phyloP scores from a whole-genome alignment of 2,329 filamentous ascomycete genomes.

The Neofusicoccum laricinum region DNA sequence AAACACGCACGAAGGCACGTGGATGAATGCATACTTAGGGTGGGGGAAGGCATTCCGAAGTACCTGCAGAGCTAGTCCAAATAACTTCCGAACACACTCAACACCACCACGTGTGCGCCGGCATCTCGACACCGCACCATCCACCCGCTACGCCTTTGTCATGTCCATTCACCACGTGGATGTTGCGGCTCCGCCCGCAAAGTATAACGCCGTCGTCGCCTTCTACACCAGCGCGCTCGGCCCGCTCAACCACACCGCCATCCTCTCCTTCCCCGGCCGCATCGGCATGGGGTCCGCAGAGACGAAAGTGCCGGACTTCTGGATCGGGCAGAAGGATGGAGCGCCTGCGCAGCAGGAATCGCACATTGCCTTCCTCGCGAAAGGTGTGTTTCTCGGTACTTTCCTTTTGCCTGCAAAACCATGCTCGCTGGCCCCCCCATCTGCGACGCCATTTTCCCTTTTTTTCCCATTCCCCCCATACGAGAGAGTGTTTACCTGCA shows the following conservation, averaged over 20 bases:
- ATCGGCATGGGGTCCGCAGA: slow-evolving; percentile 14
- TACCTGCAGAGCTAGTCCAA: too few species aligned
- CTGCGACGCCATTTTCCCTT: neutral
- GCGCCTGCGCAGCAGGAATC: neutral
- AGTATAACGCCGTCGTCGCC: slow-evolving; percentile 22
- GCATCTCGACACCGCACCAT: neutral
- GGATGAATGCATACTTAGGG: too few species aligned
- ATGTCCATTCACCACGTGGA: slow-evolving; percentile 23
- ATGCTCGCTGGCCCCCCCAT: too few species aligned
- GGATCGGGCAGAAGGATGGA: neutral
- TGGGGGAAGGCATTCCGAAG: too few species aligned
- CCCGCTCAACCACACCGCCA: slow-evolving; percentile 26
- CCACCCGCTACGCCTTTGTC: neutral
- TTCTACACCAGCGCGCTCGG: slow-evolving; percentile 28
- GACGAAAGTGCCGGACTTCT: neutral
- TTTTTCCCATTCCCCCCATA: neutral
- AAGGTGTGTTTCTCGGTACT: neutral
- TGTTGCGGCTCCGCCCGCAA: slow-evolving; percentile 22
- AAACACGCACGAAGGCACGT: too few species aligned
- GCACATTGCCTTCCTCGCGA: neutral
- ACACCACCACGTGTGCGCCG: too few species aligned
- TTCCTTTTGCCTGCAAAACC: neutral
- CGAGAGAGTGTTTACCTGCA: neutral
- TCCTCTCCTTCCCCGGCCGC: slow-evolving; percentile 20
- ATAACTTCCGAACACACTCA: too few species aligned